Evolutionary conservation across 352 stramenopile species (phyloP), one percentile per base, ranked within the genome.

Genomic region (Paralagenidium karlingii): DNA sequence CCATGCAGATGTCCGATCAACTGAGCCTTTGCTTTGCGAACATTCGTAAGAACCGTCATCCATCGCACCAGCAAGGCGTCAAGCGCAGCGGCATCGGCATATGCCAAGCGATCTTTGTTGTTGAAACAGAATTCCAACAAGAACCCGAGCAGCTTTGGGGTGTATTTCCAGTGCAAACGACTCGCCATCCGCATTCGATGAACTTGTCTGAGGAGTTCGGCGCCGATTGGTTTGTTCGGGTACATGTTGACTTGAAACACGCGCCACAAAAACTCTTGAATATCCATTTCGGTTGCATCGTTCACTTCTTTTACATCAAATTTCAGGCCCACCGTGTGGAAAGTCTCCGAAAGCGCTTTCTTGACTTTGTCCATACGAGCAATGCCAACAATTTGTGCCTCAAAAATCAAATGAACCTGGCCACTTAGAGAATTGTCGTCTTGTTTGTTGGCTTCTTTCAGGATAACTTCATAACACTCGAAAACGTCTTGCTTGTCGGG

Each of bases 111-210:
- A 43, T 82, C 71, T 34, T 64, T 75, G 9, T 78, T 52, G 21
- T 51, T 50, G n/a, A 29, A 27, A 19, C 82, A 68, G 0, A 73
- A 45, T 29, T 85, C 66, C 10, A 78, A 53, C 4, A 82, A 39
- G 22, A 64, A 67, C n/a, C 63, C 58, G 0, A 85, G 54, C 15
- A 85, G 52, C 27, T 82, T 62, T 5, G 71, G 71, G 1, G 71
- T 85, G 31, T 54, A 60, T 33, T 66, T 66, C 71, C 71, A 85
- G 45, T 85, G 71, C 2, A 85, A 43, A 22, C 58, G 69, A 0
- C 47, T 50, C 7, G 58, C 53, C 12, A 54, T 37, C 32, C 56
- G 33, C 63, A 80, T 73, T 3, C 53, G 54, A 25, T 60, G 50
- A 6, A 80, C 45, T 36, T 85, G 71, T 2, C 40, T 40, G 16